Base-by-base conservation (phyloP, 495 filamentous ascomycete genomes). In the Clohesyomyces aquaticus region DNA sequence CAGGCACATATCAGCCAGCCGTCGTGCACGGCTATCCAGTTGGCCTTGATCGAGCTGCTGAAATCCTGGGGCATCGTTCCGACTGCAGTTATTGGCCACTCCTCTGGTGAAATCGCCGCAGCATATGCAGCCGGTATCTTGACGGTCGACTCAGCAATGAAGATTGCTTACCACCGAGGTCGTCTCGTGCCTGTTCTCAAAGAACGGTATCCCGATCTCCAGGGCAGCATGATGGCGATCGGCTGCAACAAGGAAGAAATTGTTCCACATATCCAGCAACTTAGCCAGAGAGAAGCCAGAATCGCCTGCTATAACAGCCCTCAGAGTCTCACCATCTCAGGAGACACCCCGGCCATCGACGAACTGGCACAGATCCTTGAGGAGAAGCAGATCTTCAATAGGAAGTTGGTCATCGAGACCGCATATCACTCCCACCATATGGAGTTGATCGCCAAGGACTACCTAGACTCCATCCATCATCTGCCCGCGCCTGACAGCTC, bases 401-500 rank as follows among this genome's bases (percentile, higher is more conserved):
- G 79, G 16, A 16, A 75, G 28, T 67, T 87, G 1, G 55, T 62
- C 38, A 80, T 77, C 10, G 67, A 75, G 8, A 77, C 71, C 1
- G 87, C 87, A 0, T 90, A 90, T 59, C 87, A 88, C 64, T 87
- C 86, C 0, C 79, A 79, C 2, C 84, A 81, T 41, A 88, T 89
- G 85, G 28, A 69, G 0, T 32, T 45, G 16, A 65, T 81, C 21
- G 74, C 77, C 0, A 59, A 49, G 8, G 63, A 75, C 22, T 88
- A 87, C 63, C 69, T 77, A 9, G 70, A 2, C 59, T 75, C 55
- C 49, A 9, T 53, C 27, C 19, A 45, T 2, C 35, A 54, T 35
- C 23, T 66, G 14, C 8, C 73, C 9, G 16, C 56, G 0, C 51
- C 61, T 1, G 29, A 45, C 14, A 28, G 16, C 16, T 54, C 54